A percentile compares a stretch with the other conserved stretches of the same genome.
Conservation (phyloP, 345 rosid genomes). For the Gossypium thurberi region DNA sequence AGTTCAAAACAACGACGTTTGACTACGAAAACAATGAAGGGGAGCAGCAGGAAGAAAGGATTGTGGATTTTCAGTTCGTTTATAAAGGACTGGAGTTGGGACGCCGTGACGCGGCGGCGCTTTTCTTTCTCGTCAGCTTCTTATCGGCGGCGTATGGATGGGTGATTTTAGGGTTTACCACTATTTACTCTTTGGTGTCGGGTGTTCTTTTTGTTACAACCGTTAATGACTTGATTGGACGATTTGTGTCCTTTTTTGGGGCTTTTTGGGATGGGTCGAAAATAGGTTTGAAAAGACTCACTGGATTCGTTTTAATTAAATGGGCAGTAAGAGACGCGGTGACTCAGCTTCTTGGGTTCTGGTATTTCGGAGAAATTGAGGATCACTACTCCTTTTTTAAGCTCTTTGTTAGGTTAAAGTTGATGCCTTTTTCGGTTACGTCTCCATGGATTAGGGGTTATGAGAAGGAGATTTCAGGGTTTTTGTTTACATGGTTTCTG, state of each 20-base stretch:
- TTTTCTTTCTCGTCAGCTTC: constrained; percentile 65
- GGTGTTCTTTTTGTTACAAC: constrained; percentile 70
- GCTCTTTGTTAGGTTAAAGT: constrained; percentile 73
- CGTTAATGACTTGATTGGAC: constrained; percentile 56
- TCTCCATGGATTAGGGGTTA: constrained; percentile 75
- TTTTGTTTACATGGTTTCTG: constrained; percentile 78
- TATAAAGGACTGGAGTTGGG: constrained; percentile 67
- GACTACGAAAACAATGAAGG: constrained; percentile 22
- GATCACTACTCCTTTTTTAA: constrained; percentile 84
- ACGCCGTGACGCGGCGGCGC: constrained; percentile 58
- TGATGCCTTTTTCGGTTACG: constrained; percentile 85
- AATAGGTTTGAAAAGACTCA: constrained; percentile 67
- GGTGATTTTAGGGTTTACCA: constrained; percentile 83
- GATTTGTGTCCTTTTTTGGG: constrained; percentile 43
- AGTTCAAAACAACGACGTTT: constrained; percentile 24
- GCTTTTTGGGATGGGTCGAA: constrained; percentile 69
- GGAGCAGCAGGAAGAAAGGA: constrained; percentile 34
- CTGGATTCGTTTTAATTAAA: constrained; percentile 76
- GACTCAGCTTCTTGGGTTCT: constrained; percentile 74
- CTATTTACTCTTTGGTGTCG: constrained; percentile 68
- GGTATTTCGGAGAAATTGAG: constrained; percentile 84
- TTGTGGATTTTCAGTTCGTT: constrained; percentile 51
- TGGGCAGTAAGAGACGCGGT: constrained; percentile 92
- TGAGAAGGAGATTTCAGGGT: constrained; percentile 80
- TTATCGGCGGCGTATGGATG: constrained; percentile 87